A percentile compares a stretch with the other conserved stretches of the same genome.
These are phyloP conservation scores for Musa schizocarpa DNA, from an alignment of 176 grass and related monocot genomes.

Conservation along the genomic window DNA sequence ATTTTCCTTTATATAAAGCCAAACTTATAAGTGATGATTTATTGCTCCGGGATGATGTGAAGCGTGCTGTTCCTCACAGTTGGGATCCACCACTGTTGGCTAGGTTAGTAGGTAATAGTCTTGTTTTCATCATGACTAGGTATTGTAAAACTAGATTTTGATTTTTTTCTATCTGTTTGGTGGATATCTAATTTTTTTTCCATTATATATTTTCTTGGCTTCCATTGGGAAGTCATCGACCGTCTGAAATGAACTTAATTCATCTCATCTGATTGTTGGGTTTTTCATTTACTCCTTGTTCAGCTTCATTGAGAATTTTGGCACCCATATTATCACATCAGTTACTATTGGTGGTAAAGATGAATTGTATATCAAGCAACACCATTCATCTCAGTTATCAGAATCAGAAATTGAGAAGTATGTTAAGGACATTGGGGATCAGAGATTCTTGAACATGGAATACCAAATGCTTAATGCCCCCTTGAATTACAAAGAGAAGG, in stretches of 20 bases:
- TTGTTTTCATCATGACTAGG: conserved; percentile 55
- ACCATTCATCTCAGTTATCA: conserved; percentile 88
- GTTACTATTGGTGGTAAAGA: conserved; percentile 97
- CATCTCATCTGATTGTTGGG: background rate
- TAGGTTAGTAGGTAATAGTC: conserved; percentile 99
- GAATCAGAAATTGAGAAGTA: conserved; percentile 82
- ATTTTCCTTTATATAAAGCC: conserved; percentile 52
- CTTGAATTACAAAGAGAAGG: conserved; percentile 81
- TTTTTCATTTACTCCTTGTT: conserved; percentile 21
- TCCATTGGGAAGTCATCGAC: no score
- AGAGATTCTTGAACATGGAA: conserved; percentile 72
- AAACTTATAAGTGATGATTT: conserved; percentile 42
- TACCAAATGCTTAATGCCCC: conserved; percentile 43
- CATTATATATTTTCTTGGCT: background rate
- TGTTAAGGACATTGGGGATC: conserved; percentile 67
- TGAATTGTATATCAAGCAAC: conserved; percentile 96
- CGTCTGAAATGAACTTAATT: no score
- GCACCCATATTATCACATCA: conserved; percentile 89
- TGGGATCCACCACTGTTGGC: conserved; percentile 94
- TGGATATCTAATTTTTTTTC: background rate
- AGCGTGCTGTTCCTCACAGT: conserved; percentile 51
- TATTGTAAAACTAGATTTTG: conserved; percentile 27
- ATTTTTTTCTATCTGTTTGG: conserved; percentile 2
- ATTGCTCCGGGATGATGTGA: conserved; percentile 45
- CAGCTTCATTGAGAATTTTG: conserved; percentile 96